Evolutionary conservation across 768 basidiomycete genomes (phyloP), one percentile per base, ranked within the genome.

Genomic region (Boletus sp.): DNA sequence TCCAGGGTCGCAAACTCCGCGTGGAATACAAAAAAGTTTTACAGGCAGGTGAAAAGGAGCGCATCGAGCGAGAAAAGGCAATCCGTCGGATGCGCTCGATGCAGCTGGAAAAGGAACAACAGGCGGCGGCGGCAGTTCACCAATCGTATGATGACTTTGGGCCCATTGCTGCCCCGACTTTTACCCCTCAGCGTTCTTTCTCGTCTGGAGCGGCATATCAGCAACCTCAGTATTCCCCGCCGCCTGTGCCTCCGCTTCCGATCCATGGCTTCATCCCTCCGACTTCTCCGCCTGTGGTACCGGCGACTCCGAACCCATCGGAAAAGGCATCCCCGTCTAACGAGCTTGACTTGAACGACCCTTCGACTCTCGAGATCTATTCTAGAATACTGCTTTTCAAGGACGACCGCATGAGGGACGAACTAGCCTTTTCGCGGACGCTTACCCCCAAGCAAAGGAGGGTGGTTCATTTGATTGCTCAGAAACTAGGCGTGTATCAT

Each of bases 11-110:
- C 66, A 98, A 98, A 75, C 80, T 99, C 50, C 90, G 97, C 42
- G 96, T 98, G 54, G 97, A 99, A 75, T 98, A 98, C 80, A 99
- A 99, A 80, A 98, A 98, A 75, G 96, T 98, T 8, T 77, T 99
- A n/a, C 95, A 98, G 72, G 94, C 95, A 4, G 95, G 96, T 48
- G 97, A 99, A 76, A 99, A 99, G 76, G 97, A 99, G 69, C 85
- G 93, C 55, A 99, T 98, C 68, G 97, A 99, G 74, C 79, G 96
- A 55, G 96, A 98, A 78, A 99, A 99, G 79, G 97, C 97, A 2
- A 86, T 99, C 60, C 89, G 95, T 61, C 83, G 97, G 59, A 99
- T 99, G 95, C 87, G 92, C 63, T 94, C 92, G 46, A 96, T 97
- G 85, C 94, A 98, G 70, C 74, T 97, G 32, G 92, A 94, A 76